phyloP scores from a whole-genome alignment of 768 basidiomycete species.

The Tubosaeta sp. region DNA sequence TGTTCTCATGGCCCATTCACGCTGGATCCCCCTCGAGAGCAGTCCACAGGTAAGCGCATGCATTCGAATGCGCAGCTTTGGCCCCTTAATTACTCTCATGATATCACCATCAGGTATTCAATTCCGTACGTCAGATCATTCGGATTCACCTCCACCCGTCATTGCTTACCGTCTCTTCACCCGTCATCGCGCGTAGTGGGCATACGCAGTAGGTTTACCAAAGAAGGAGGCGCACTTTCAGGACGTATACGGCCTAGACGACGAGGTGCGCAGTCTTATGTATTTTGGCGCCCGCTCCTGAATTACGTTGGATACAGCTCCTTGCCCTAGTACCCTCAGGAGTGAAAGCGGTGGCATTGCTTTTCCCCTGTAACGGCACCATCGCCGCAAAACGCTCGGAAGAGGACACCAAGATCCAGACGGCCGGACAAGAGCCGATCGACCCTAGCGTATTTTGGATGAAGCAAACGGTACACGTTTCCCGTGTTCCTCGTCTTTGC shows the following conservation, averaged over 20 bases:
- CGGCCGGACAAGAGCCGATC: constrained; percentile 42
- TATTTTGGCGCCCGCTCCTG: neutral
- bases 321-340: constrained; percentile 66
- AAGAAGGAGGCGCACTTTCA: constrained; percentile 48
- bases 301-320: constrained; percentile 40
- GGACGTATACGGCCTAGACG: constrained; percentile 72
- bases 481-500: neutral
- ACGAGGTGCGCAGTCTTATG: constrained; percentile 41
- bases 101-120: constrained; percentile 25
- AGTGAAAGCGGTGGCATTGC: constrained; percentile 77
- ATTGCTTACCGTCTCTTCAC: neutral
- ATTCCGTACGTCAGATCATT: constrained; percentile 20
- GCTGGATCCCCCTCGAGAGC: constrained; percentile 80
- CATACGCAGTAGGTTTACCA: constrained; percentile 60
- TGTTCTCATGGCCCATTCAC: constrained; percentile 23
- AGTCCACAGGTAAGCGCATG: constrained; percentile 49
- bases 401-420: constrained; percentile 56
- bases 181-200: constrained; percentile 46
- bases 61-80: neutral
- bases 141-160: neutral
- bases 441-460: constrained; percentile 78
- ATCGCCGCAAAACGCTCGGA: constrained; percentile 47
- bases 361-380: constrained; percentile 69
- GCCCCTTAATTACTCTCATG: constrained; percentile 2
- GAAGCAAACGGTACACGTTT: constrained; percentile 72